Base-by-base conservation (phyloP, 257 asterid species). In the Nicotiana tomentosiformis region DNA sequence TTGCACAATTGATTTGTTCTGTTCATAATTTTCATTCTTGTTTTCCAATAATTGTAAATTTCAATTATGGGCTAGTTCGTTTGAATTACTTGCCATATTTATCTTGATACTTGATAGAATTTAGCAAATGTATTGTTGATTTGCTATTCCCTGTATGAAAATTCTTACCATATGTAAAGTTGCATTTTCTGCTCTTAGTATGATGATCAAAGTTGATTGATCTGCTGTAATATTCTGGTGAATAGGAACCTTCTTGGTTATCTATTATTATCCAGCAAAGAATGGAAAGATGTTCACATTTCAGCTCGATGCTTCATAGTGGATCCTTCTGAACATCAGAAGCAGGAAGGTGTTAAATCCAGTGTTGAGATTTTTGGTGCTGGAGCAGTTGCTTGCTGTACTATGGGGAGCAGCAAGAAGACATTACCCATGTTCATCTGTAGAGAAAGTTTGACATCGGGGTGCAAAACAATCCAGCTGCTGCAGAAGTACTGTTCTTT, bases 331-430 rank as follows among this genome's bases (percentile, higher is more conserved):
- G 90, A 90, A 80, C 86, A 80, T 77, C 88, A 83, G 68, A 90
- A 89, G 82, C 90, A 85, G 43, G 89, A 84, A 32, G 88, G 83
- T 51, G 37, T 90, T 78, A 96, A 89, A 89, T 92, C 96, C 67
- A 85, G 92, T 77, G 84, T 77, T 85, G 97, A 94, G 92, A 90
- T 91, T 55, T 61, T 92, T 86, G 99, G 97, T 82, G 97, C 98
- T 81, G 94, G 91, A 86, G 91, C 91, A 82, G 93, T 92, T 85
- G 97, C 99, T 86, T 94, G 98, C 86, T 91, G 85, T 86, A 76
- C 88, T 82, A 77, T 84, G 20, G 91, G 90, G 77, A 84, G 86
- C 81, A n/a, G 66, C 82, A 82, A 77, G 43, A 82, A 80, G 85
- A 88, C 85, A 79, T 78, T 82, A 65, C 82, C 86, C 29, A 78